Evolutionary conservation across 2,329 filamentous ascomycete species (phyloP), one percentile per base, ranked within the genome.

Genomic region (Paecilomyces dactylethromorphus): DNA sequence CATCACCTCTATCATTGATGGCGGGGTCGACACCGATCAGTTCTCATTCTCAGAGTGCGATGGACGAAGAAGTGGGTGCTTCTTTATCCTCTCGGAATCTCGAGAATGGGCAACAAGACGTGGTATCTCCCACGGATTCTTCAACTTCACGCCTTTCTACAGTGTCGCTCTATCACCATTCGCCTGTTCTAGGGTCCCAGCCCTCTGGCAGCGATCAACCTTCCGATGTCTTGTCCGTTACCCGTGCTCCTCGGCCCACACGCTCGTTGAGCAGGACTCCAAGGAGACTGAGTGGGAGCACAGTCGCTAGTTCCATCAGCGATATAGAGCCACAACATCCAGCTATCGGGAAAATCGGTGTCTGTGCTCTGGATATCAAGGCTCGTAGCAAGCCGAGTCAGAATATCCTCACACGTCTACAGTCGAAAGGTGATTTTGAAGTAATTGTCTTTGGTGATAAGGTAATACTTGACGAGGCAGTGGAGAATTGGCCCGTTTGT

Each of bases 371-470:
- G 59, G 94, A 99, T 76, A 85, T 93, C 66, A 99, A 99, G 78
- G 94, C 94, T 35, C 85, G 94, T 68, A 97, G 92, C 81, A 97
- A 97, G 75, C 94, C 94, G 1, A 97, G 93, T 71, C 85, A 95
- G 65, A 97, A 96, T 70, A 99, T 99, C 65, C 79, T 99, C 60
- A 97, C 96, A 69, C 86, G 92, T 55, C 82, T 99, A 21, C 93
- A 97, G 64, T 86, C 90, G 33, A 92, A 95, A 64, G 86, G 88
- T 55, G 93, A 97, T 67, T 97, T 99, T 69, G 93, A 99, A 68
- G 92, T 97, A 24, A 88, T 96, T 62, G 93, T 99, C 12, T 99
- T 99, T 78, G 95, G 94, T 54, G 94, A 99, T 79, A 99, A 99
- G 77, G 93, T 97, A 51, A 99, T 99, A 65, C 81, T 99, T 35